phyloP scores from a whole-genome alignment of 177 flowering plant genomes.

The Telopea speciosissima region DNA sequence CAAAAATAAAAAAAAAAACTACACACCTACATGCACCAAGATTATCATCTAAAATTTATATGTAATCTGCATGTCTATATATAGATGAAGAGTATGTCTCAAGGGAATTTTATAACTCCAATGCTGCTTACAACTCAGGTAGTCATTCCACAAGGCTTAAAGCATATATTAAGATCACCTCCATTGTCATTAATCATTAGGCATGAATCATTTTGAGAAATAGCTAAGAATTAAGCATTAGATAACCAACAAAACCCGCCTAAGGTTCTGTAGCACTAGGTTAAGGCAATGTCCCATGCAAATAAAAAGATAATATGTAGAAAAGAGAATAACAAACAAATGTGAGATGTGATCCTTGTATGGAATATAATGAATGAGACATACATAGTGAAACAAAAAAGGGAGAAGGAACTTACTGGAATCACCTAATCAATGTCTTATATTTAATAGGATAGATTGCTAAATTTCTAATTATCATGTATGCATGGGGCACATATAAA shows the following conservation, averaged over 20 bases:
- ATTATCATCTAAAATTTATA: too few relatives aligned
- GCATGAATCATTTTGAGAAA: too few relatives aligned
- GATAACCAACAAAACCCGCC: too few relatives aligned
- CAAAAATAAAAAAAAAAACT: too few relatives aligned
- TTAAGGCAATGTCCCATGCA: not conserved
- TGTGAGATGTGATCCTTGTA: not conserved
- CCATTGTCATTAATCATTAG: too few relatives aligned
- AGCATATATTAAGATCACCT: not conserved
- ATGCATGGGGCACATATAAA: too few relatives aligned
- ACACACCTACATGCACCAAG: not conserved
- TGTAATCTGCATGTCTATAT: not conserved
- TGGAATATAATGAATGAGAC: not conserved
- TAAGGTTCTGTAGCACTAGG: too few relatives aligned
- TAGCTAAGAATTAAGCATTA: too few relatives aligned
- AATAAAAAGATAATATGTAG: not conserved
- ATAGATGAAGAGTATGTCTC: not conserved
- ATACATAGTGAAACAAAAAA: not conserved
- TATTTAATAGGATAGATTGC: not conserved
- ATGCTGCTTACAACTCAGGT: not conserved
- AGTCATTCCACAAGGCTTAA: not conserved
- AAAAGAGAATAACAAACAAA: not conserved
- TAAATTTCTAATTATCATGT: too few relatives aligned
- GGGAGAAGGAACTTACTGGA: not conserved
- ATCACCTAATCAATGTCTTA: not conserved
- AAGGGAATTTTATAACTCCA: not conserved